These are phyloP conservation scores for Cladochytrium replicatum DNA, from an alignment of 192 early-diverging fungal genomes.

Conservation along the genomic window DNA sequence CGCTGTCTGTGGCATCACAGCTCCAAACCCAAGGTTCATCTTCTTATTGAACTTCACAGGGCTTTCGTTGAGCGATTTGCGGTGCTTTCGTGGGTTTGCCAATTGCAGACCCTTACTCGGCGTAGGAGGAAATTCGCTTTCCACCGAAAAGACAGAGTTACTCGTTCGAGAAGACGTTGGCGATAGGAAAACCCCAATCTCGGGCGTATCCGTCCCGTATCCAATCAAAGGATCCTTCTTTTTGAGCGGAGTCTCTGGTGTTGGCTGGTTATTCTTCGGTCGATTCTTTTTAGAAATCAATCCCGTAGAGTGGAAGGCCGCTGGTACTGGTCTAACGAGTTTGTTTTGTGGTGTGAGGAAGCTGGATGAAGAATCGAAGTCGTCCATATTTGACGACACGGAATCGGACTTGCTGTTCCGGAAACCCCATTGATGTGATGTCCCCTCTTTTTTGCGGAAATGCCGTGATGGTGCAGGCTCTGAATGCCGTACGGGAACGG, in stretches of 20 bases:
- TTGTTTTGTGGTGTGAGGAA: no score
- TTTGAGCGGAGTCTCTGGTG: constrained; percentile 30
- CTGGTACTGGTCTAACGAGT: constrained; percentile 26
- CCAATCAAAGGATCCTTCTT: neutral
- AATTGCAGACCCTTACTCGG: constrained; percentile 3
- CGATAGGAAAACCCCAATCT: neutral
- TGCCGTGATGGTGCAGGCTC: no score
- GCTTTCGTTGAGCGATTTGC: constrained; percentile 20
- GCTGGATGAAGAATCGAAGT: no score
- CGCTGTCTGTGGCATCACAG: neutral
- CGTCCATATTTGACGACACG: no score
- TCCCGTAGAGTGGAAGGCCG: constrained; percentile 33
- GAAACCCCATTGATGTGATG: no score
- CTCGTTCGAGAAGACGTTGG: neutral
- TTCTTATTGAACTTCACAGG: constrained; percentile 23
- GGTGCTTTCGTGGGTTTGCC: constrained; percentile 12
- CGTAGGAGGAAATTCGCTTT: neutral
- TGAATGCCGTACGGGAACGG: no score
- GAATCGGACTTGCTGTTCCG: no score
- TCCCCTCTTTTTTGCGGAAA: no score
- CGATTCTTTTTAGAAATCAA: constrained; percentile 23
- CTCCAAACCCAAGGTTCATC: constrained; percentile 4
- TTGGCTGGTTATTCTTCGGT: constrained; percentile 3
- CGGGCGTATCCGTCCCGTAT: neutral
- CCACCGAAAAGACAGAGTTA: neutral